Evolutionary conservation across 2,329 filamentous ascomycete species (phyloP), one percentile per base, ranked within the genome.

Genomic region (Didymella glomerata): DNA sequence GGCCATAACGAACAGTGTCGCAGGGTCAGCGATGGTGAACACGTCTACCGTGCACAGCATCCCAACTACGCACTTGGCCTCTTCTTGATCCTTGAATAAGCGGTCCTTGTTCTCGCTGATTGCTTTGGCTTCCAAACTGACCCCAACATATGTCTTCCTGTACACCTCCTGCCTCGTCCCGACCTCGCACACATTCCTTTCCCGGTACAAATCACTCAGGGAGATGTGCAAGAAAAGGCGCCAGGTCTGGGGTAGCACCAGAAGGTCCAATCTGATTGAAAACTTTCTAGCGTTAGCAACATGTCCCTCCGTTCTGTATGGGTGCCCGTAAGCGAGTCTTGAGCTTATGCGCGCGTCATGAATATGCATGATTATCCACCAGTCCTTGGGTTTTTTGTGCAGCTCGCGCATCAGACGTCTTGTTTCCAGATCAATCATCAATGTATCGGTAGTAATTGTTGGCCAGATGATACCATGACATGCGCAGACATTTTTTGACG

Each of bases 11-110:
- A 66, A 68, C 2, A 63, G 56, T 16, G 54, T 60, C 4, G 59
- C 42, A 4, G 63, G 63, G 5, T 59, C 65, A 2, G 51, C 60
- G 18, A 68, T 58, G 0, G 65, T 66, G 41, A 66, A 64, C 10
- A 63, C 47, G 9, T 38, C 57, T 10, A 68, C 63, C 0, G 57
- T 63, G 24, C 57, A 63, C 16, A 67, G 52, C 62, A 65, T 68
- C 11, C 60, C 62, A 14, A 65, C 63, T 3, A 60, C 63, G 38
- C 47, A 66, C 24, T 47, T 55, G 2, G 61, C 61, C 41, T 68
- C 65, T 20, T 55, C 34, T 36, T 64, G 54, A 28, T 40, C 34
- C 32, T 54, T 54, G 10, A 59, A 55, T 2, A 48, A 28, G 2
- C n/a, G n/a, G 3, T 24, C 24, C 10, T 50, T 48, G 9, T 32